Base-by-base conservation (phyloP, 139 green algal species). In the Chlorella vulgaris region DNA sequence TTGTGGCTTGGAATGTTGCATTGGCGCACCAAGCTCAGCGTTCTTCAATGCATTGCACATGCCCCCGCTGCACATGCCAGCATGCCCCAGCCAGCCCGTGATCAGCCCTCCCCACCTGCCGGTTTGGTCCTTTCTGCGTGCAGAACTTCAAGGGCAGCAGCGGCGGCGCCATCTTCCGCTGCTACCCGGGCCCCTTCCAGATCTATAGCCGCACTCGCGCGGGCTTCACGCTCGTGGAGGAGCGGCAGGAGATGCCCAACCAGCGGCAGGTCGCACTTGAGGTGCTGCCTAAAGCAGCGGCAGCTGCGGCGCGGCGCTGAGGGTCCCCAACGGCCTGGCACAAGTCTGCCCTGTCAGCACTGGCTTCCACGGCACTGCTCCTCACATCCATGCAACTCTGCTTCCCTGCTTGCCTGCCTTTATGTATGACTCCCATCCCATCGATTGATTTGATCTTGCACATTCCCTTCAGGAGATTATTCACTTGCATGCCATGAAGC, bases 241-340 rank as follows among this genome's bases (percentile, higher is more conserved):
- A 67, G 19, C 85, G 87, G 39, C 87, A 93, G 0, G 81, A 73
- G 31, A 90, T 90, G 86, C 94, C 93, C 28, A 88, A 78, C 15
- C 84, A 97, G 29, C 94, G 93, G 69, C 39, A 97, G 39, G 94
- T 97, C 28, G 84, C 93, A 21, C 77, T 97, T 31, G 86, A 98
- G 24, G 94, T 97, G 35, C 83, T 98, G 78, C 89, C 91, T 4
- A 35, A 51, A 0, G 69, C 69, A 13, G 69, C 69, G 10, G 51
- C 73, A 4, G 73, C 73, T 7, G 47, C 70, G 18, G 70, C 70
- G 1, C 70, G 36, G 35, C 53, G 73, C 50, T 65, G 22, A 65
- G 55, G 47, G 47, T 15, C 13, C 47, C 47, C 10, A 10, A 55
- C 47, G 15, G 47, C 47, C 15, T 10, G 47, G n/a, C n/a, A n/a